Evolutionary conservation across 257 asterid species (phyloP).

Genomic region (Solanum chiquidenum): DNA sequence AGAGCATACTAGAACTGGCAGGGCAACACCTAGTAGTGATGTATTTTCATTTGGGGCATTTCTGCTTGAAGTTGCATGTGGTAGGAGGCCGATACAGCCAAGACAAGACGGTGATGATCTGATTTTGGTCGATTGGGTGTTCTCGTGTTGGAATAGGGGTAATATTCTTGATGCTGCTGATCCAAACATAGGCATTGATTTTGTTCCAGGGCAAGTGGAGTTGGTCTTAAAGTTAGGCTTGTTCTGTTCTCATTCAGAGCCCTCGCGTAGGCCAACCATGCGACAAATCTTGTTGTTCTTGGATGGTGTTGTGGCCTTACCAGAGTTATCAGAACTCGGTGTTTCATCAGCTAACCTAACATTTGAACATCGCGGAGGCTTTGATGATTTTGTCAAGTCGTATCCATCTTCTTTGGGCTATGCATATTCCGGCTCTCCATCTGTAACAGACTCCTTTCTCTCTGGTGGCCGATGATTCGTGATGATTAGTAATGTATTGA

Average conservation of each 20-base stretch:
- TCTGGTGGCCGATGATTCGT: constrained; percentile 30
- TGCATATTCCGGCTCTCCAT: constrained; percentile 4
- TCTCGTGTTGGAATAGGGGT: not conserved
- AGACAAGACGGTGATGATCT: not conserved
- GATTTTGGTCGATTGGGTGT: not conserved
- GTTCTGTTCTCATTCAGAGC: not conserved
- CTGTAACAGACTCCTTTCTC: constrained; percentile 18
- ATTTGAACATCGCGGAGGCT: not conserved
- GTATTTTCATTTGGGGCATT: not conserved
- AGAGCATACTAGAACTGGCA: not conserved
- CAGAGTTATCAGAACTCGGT: not conserved
- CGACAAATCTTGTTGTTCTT: constrained; percentile 13
- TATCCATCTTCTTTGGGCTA: not conserved
- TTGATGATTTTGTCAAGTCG: not conserved
- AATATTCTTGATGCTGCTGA: not conserved
- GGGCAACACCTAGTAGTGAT: not conserved
- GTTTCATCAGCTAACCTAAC: not conserved
- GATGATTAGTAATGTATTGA: not conserved
- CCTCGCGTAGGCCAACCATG: not conserved
- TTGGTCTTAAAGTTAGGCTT: not conserved
- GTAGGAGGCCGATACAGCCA: not conserved
- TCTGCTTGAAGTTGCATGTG: not conserved
- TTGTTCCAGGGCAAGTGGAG: not conserved
- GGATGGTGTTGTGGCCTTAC: constrained; percentile 19
- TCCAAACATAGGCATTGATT: not conserved